These are phyloP conservation scores for Trichoderma sp. DNA, from an alignment of 2,329 filamentous ascomycete species.

Conservation along the genomic window DNA sequence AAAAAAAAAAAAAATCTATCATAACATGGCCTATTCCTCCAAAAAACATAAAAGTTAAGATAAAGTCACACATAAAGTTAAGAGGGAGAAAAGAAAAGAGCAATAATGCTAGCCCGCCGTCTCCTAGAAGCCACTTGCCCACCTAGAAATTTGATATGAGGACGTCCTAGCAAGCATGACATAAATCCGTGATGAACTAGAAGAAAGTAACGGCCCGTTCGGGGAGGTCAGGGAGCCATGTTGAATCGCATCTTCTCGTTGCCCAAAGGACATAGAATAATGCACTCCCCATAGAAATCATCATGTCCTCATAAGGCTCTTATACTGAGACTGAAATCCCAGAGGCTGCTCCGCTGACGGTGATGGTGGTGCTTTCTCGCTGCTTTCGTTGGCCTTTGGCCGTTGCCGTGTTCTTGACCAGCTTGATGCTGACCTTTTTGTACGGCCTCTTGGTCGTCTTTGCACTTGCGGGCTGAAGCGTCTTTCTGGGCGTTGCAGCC, in stretches of 20 bases:
- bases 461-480: background rate
- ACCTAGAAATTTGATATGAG: background rate
- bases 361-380: background rate
- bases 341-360: background rate
- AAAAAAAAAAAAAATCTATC: background rate
- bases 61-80: background rate
- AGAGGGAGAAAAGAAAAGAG: no score
- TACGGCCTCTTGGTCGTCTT: background rate
- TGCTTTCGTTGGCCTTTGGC: background rate
- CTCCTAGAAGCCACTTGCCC: background rate
- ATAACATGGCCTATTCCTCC: background rate
- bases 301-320: background rate
- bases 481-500: background rate
- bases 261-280: background rate
- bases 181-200: background rate
- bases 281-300: background rate
- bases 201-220: no score
- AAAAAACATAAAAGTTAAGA: background rate
- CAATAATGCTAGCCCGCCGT: background rate
- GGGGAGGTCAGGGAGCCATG: conserved; percentile 5
- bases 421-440: conserved; percentile 4
- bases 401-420: background rate
- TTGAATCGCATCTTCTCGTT: background rate
- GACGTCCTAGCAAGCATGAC: background rate
- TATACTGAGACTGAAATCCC: background rate